A percentile compares a stretch with the other conserved stretches of the same genome.
phyloP scores from a whole-genome alignment of 1,284 basidiomycete genomes.

The Phellopilus nigrolimitatus region DNA sequence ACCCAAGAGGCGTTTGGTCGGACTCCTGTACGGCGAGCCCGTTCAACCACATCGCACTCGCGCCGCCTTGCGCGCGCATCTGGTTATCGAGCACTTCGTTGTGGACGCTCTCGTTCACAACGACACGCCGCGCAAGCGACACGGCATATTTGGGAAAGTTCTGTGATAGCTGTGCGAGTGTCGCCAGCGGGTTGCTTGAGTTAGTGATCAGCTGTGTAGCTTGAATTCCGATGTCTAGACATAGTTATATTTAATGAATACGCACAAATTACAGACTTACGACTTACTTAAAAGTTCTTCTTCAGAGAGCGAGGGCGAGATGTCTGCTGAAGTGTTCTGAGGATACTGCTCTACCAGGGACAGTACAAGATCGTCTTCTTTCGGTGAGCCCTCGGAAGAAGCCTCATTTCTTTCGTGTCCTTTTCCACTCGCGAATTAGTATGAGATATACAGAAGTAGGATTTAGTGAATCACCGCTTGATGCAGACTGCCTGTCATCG shows the following conservation, averaged over 20 bases:
- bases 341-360: slow-evolving; percentile 53
- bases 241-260: slow-evolving; percentile 4
- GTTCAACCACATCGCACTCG: slow-evolving; percentile 73
- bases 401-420: slow-evolving; percentile 24
- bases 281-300: slow-evolving; percentile 56
- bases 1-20: slow-evolving; percentile 71
- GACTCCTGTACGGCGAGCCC: slow-evolving; percentile 58
- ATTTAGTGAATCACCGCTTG: slow-evolving; percentile 22
- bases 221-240: slow-evolving; percentile 69
- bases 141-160: slow-evolving; percentile 86
- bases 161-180: slow-evolving; percentile 72
- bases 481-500: slow-evolving; percentile 64
- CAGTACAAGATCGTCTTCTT: slow-evolving; percentile 39
- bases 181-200: slow-evolving; percentile 52
- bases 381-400: slow-evolving; percentile 26
- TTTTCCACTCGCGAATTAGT: slow-evolving; percentile 11
- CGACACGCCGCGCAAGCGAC: slow-evolving; percentile 62
- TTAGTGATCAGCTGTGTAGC: slow-evolving; percentile 68
- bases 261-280: neutral
- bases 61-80: slow-evolving; percentile 46
- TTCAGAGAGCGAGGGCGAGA: slow-evolving; percentile 53
- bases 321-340: slow-evolving; percentile 45
- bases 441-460: neutral
- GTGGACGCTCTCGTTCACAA: slow-evolving; percentile 45
- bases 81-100: slow-evolving; percentile 59